A percentile compares a stretch with the other conserved stretches of the same genome.
phyloP scores from a whole-genome alignment of 2,329 filamentous ascomycete species.

The Alternaria sp. region DNA sequence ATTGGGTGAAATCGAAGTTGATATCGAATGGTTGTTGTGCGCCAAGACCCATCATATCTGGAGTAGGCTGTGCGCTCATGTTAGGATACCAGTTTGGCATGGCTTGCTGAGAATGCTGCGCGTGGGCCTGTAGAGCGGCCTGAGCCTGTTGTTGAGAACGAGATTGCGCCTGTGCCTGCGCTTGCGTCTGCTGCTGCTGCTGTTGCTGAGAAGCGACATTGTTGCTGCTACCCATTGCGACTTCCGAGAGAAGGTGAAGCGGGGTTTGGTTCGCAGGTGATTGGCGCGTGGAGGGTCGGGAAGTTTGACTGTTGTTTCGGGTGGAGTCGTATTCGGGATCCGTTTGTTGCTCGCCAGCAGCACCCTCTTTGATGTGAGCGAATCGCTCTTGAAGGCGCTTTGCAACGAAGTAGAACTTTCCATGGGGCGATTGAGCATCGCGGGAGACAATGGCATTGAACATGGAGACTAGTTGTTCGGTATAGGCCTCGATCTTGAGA shows the following conservation, averaged over 20 bases:
- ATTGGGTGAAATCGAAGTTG: conserved; percentile 47
- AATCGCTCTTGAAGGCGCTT: conserved; percentile 55
- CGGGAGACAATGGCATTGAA: conserved; percentile 52
- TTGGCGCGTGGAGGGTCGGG: conserved; percentile 27
- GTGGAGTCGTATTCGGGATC: conserved; percentile 30
- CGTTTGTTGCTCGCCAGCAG: conserved; percentile 33
- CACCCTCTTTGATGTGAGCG: conserved; percentile 52
- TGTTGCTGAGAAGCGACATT: conserved; percentile 16
- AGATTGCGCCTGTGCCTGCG: conserved; percentile 15
- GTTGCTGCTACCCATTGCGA: conserved; percentile 47
- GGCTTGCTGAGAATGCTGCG: conserved; percentile 25
- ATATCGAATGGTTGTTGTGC: conserved; percentile 37
- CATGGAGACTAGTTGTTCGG: conserved; percentile 55
- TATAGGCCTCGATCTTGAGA: conserved; percentile 55
- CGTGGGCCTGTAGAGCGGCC: conserved; percentile 32
- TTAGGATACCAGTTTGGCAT: conserved; percentile 39
- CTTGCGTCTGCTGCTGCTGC: not conserved
- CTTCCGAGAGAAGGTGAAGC: conserved; percentile 48
- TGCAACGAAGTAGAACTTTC: conserved; percentile 56
- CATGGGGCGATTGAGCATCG: conserved; percentile 52
- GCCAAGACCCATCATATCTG: conserved; percentile 36
- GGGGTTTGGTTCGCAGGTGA: conserved; percentile 45
- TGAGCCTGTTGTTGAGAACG: conserved; percentile 33
- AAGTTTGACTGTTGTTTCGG: conserved; percentile 21
- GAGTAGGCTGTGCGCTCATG: conserved; percentile 21